A percentile compares a stretch with the other conserved stretches of the same genome.
These are phyloP conservation scores for Ailanthus altissimus DNA, from an alignment of 345 rosid species.

Conservation along the genomic window DNA sequence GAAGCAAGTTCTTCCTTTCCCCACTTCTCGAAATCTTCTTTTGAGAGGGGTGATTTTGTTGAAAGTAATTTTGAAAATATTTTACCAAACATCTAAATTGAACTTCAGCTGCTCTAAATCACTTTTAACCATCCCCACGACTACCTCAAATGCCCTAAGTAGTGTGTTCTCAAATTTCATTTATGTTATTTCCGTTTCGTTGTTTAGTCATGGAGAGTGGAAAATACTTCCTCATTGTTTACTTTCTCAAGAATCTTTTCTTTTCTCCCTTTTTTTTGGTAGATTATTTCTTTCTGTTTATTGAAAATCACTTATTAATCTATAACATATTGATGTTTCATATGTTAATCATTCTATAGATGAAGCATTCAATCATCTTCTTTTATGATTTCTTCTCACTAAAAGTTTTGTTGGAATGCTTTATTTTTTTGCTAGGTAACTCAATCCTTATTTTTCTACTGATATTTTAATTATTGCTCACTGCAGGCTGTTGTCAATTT, in stretches of 20 bases:
- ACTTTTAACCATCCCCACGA: too few relatives aligned
- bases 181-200: neutral
- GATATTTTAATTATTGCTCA: conserved; percentile 27
- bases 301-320: neutral
- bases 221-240: neutral
- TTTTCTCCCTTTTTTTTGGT: neutral
- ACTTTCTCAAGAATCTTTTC: neutral
- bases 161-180: neutral
- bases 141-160: too few relatives aligned
- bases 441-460: conserved; percentile 13
- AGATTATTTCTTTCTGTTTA: neutral
- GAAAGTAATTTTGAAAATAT: too few relatives aligned
- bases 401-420: conserved; percentile 2
- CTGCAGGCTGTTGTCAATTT: conserved; percentile 91
- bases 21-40: too few relatives aligned
- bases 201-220: neutral
- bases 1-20: too few relatives aligned
- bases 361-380: neutral
- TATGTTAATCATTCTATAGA: neutral
- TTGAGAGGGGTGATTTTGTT: too few relatives aligned
- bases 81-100: too few relatives aligned
- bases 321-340: neutral
- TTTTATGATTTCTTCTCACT: neutral
- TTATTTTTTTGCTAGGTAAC: conserved; percentile 10
- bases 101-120: too few relatives aligned